Evolutionary conservation across 1,139 yeast genomes (phyloP), one percentile per base, ranked within the genome.

Genomic region (Kodamaea arcana): DNA sequence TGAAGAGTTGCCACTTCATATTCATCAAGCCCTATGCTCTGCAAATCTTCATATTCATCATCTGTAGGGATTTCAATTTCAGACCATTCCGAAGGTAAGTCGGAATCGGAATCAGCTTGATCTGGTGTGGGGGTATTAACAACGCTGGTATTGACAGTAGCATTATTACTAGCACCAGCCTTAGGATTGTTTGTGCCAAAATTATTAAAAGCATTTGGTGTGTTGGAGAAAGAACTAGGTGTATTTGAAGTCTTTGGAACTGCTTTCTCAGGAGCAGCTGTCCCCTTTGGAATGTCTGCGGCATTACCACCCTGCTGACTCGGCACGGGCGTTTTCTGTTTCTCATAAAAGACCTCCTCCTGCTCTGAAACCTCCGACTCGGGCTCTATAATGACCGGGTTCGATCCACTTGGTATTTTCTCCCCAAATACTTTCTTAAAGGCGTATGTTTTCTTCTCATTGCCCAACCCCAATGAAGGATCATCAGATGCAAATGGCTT

Each of bases 1-100:
- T 14, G 28, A 12, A 45, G 41, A 4, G 16, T 20, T 2, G 30
- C 29, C 3, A 34, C 15, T 24, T 44, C 39, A 15, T 29, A 27
- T 23, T 31, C 29, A 13, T 27, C 20, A 21, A 27, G 14, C 7
- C 26, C 32, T 18, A 32, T 14, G 3, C 21, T 32, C 3, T 12
- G 28, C 5, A 25, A 10, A 13, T 16, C 12, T 8, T 33, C 34
- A 17, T 37, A 44, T 24, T 31, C 34, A 14, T 31, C 34, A 20
- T 18, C 22, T 15, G 17, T 13, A 11, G 31, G 34, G 3, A 18
- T 30, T 9, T 46, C 47, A 3, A 27, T 30, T 4, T 21, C 36
- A 27, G 24, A 20, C 10, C 22, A 22, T 21, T 25, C 29, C 9
- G 22, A 18, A 18, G 22, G 22, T 7, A 18, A 6, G 4, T 26